These are phyloP conservation scores for Andrographis paniculata DNA, from an alignment of 305 asterid species.

Conservation along the genomic window DNA sequence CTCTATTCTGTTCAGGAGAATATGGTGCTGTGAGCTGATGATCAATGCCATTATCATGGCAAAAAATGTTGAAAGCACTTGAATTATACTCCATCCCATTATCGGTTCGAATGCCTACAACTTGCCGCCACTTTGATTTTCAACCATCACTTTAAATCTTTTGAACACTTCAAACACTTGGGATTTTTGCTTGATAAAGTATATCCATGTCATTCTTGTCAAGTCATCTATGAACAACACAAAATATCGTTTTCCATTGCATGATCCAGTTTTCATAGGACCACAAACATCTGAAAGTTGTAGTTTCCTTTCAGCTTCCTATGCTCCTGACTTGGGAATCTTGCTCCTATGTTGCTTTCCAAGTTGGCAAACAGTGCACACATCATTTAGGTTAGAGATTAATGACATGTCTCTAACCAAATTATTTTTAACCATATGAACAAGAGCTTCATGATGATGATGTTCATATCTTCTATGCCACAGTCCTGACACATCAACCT, in stretches of 20 bases:
- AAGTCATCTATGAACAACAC: not conserved
- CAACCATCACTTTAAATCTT: constrained; percentile 1
- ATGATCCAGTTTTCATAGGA: not conserved
- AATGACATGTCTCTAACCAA: not conserved
- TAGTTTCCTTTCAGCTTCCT: not conserved
- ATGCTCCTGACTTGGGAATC: not conserved
- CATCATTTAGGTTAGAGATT: not conserved
- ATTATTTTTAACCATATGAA: not conserved
- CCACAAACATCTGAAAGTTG: not conserved
- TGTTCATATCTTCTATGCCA: not conserved
- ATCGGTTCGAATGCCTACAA: not conserved
- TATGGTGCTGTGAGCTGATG: not conserved
- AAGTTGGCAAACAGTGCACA: not conserved
- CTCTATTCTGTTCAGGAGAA: not conserved
- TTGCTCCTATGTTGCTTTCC: not conserved
- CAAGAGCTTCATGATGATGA: not conserved
- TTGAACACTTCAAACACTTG: not conserved
- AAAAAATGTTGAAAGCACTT: not conserved
- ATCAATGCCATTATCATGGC: not conserved
- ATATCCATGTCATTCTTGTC: not conserved
- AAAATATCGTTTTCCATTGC: not conserved
- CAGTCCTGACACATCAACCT: not conserved
- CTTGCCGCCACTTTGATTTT: not conserved
- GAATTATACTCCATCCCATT: not conserved
- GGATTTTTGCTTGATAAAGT: not conserved